Conservation (phyloP, 805 yeast species). For the Spathaspora hagerdaliae region DNA sequence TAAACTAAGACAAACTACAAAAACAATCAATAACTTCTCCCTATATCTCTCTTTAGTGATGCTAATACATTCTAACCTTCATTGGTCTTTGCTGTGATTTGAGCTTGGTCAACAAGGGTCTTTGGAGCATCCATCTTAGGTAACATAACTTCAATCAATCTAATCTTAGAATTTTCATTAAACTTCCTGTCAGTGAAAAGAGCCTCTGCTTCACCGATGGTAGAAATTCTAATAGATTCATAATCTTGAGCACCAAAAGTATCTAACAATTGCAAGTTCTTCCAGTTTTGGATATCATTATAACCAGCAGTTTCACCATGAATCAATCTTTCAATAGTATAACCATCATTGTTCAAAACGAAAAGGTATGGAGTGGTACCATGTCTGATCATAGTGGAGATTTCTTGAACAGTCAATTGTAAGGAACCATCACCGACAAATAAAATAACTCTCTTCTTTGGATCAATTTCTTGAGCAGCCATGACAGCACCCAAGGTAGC, state of each 20-base stretch:
- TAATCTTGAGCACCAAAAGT: slow-evolving; percentile 57
- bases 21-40: too few species aligned
- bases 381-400: slow-evolving; percentile 67
- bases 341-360: slow-evolving; percentile 68
- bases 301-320: slow-evolving; percentile 65
- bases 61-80: slow-evolving; percentile 2
- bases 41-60: too few species aligned
- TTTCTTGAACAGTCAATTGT: slow-evolving; percentile 71
- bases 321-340: slow-evolving; percentile 71
- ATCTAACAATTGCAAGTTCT: slow-evolving; percentile 53
- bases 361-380: slow-evolving; percentile 64
- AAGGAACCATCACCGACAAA: slow-evolving; percentile 76
- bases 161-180: slow-evolving; percentile 53
- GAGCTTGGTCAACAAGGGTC: slow-evolving; percentile 43
- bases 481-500: slow-evolving; percentile 65
- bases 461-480: slow-evolving; percentile 63
- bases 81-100: slow-evolving; percentile 26
- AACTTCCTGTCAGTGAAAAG: slow-evolving; percentile 46
- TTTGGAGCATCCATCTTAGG: slow-evolving; percentile 69
- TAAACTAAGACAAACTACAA: too few species aligned
- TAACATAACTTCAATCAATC: slow-evolving; percentile 65
- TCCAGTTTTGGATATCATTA: slow-evolving; percentile 68
- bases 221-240: slow-evolving; percentile 51
- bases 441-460: slow-evolving; percentile 56
- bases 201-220: slow-evolving; percentile 55